These are phyloP conservation scores for Psilocybe mexicana DNA, from an alignment of 1,284 basidiomycete species.

Conservation along the genomic window DNA sequence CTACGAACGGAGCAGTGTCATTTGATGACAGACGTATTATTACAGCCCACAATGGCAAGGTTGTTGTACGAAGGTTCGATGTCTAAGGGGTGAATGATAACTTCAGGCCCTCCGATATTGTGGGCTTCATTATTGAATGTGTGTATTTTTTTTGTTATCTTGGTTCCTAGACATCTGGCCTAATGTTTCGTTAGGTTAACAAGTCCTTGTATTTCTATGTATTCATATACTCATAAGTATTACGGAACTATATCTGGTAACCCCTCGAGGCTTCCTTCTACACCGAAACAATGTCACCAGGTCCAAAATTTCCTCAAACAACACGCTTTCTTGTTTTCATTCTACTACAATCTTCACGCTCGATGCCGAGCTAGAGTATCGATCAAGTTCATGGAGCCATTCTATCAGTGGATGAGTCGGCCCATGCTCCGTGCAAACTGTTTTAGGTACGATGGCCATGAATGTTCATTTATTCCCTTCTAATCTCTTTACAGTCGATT, in stretches of 20 bases:
- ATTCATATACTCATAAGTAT: slow-evolving; percentile 19
- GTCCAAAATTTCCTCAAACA: slow-evolving; percentile 15
- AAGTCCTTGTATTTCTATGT: slow-evolving; percentile 21
- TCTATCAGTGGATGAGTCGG: slow-evolving; percentile 4
- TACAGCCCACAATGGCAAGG: slow-evolving; percentile 49
- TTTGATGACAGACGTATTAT: slow-evolving; percentile 77
- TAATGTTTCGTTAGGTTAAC: slow-evolving; percentile 17
- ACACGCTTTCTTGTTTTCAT: slow-evolving; percentile 3
- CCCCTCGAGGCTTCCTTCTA: slow-evolving; percentile 20
- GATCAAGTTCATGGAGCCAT: slow-evolving; percentile 8
- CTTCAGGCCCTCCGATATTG: background rate
- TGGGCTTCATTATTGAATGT: slow-evolving; percentile 5
- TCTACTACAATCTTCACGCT: slow-evolving; percentile 14
- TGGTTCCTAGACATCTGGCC: slow-evolving; percentile 1
- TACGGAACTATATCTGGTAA: slow-evolving; percentile 24
- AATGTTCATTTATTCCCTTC: slow-evolving; percentile 14
- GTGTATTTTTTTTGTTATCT: slow-evolving; percentile 19
- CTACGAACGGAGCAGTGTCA: slow-evolving; percentile 47
- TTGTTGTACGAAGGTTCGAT: slow-evolving; percentile 69
- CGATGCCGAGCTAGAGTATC: slow-evolving; percentile 14
- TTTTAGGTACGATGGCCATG: slow-evolving; percentile 13
- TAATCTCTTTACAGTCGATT: slow-evolving; percentile 15
- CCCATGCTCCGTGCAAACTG: slow-evolving; percentile 13
- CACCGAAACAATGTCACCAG: slow-evolving; percentile 15
- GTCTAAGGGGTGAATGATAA: slow-evolving; percentile 38